Evolutionary conservation across 352 stramenopile genomes (phyloP), one percentile per base, ranked within the genome.

Genomic region (Hyaloperonospora arabidopsidis): DNA sequence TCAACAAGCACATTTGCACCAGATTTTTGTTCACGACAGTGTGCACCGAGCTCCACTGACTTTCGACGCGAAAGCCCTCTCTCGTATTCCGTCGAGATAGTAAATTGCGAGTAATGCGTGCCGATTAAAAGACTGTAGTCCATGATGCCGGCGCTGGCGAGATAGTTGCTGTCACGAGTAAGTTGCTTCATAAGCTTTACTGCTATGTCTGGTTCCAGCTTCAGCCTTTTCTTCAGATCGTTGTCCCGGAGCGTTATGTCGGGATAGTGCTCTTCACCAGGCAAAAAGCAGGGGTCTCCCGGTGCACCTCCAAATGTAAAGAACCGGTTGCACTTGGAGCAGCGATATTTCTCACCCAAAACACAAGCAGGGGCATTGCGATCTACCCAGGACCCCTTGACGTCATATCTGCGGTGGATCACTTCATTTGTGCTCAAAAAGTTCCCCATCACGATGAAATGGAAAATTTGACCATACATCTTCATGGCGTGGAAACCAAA

Each of bases 401-500:
- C 87, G 52, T 97, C 89, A 49, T 96, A 97, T 23, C 83, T 72
- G 1, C 76, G 74, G 59, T 97, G 84, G 50, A 96, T 93, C 46
- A 79, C 65, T 54, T 93, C 76, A 0, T 66, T 70, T 12, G 83
- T 91, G 68, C 84, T 82, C 25, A 97, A 61, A 44, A 97, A 74
- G 54, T 97, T 97, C 44, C 70, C 80, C 89, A 97, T 97, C 21
- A 97, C 89, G 22, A 97, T 82, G 47, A 97, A 96, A 55, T 89
- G 93, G 55, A 93, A 93, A 35, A 83, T 86, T 47, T 94, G 76
- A 6, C 86, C 86, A 60, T 96, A 96, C 79, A 97, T 92, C 44
- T 89, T 90, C 71, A 97, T 93, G 1, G 80, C 77, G 49, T 97
- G 88, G 29, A 92, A 79, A 5, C 89, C 89, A 10, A 92, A 83